Evolutionary conservation across 257 asterid species (phyloP).

Genomic region (Solanum ossicruentum): DNA sequence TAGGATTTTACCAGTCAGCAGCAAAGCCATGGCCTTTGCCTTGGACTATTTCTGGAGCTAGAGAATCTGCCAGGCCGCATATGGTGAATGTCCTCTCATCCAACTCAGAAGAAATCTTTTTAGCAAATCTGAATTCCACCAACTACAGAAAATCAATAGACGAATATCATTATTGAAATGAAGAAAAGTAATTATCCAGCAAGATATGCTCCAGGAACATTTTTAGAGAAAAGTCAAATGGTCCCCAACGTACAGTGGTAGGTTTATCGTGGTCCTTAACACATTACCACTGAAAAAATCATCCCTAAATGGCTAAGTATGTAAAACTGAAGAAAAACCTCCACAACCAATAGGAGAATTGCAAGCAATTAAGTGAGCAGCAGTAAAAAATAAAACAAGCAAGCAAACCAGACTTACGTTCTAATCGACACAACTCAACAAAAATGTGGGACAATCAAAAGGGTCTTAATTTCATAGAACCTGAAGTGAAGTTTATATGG

Average conservation of each 20-base stretch:
- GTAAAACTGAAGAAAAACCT: neutral
- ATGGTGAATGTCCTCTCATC: slow-evolving; percentile 68
- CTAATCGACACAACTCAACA: neutral
- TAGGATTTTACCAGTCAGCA: slow-evolving; percentile 68
- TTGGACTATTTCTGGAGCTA: slow-evolving; percentile 91
- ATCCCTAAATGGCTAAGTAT: neutral
- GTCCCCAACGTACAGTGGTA: neutral
- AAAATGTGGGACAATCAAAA: neutral
- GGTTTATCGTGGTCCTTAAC: neutral
- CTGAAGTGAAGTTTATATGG: neutral
- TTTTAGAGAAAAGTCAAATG: neutral
- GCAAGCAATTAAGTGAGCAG: neutral
- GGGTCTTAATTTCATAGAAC: neutral
- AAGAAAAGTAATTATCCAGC: neutral
- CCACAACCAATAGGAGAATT: neutral
- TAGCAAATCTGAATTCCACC: slow-evolving; percentile 91
- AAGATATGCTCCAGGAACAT: neutral
- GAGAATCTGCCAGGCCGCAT: slow-evolving; percentile 78
- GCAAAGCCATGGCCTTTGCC: slow-evolving; percentile 92
- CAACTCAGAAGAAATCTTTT: slow-evolving; percentile 47
- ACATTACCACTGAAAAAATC: neutral
- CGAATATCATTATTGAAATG: slow-evolving; percentile 8
- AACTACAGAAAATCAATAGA: slow-evolving; percentile 41
- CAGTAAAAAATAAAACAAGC: neutral
- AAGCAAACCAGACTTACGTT: neutral